phyloP scores from a whole-genome alignment of 257 asterid species.

The Jacaranda copaia region DNA sequence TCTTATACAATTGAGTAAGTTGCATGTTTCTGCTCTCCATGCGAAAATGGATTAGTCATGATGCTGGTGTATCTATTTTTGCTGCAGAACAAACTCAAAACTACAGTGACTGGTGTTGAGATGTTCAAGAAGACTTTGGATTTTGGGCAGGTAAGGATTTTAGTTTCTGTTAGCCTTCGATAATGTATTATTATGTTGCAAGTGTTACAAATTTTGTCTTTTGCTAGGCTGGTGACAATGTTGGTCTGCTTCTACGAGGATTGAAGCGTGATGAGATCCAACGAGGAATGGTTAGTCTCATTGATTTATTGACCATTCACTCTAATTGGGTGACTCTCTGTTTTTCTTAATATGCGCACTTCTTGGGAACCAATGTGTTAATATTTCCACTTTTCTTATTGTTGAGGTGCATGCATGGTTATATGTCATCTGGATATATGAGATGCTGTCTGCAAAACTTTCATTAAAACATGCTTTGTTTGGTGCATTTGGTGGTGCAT shows the following conservation, averaged over 20 bases:
- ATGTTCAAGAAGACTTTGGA: slow-evolving; percentile 98
- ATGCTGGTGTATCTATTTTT: slow-evolving; percentile 28
- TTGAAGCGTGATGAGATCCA: slow-evolving; percentile 88
- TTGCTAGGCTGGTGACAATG: slow-evolving; percentile 97
- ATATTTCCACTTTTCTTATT: neutral
- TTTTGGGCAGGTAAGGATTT: slow-evolving; percentile 75
- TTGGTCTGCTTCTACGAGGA: slow-evolving; percentile 96
- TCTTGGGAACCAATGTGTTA: neutral
- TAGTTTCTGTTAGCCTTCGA: neutral
- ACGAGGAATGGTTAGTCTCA: slow-evolving; percentile 87
- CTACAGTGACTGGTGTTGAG: slow-evolving; percentile 96
- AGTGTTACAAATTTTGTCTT: slow-evolving; percentile 26
- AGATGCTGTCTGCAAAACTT: neutral
- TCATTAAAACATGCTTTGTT: neutral
- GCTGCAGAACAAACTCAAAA: slow-evolving; percentile 75
- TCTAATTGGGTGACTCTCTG: slow-evolving; percentile 6
- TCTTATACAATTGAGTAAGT: slow-evolving; percentile 3
- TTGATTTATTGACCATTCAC: neutral
- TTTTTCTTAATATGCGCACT: slow-evolving; percentile 2
- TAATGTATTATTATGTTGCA: neutral
- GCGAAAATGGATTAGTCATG: slow-evolving; percentile 24
- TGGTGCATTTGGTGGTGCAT: slow-evolving; percentile 6
- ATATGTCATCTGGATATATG: neutral
- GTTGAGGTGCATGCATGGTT: neutral
- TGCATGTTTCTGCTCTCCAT: slow-evolving; percentile 11